Conservation (phyloP, 768 basidiomycete species). For the Asterophora parasitica region DNA sequence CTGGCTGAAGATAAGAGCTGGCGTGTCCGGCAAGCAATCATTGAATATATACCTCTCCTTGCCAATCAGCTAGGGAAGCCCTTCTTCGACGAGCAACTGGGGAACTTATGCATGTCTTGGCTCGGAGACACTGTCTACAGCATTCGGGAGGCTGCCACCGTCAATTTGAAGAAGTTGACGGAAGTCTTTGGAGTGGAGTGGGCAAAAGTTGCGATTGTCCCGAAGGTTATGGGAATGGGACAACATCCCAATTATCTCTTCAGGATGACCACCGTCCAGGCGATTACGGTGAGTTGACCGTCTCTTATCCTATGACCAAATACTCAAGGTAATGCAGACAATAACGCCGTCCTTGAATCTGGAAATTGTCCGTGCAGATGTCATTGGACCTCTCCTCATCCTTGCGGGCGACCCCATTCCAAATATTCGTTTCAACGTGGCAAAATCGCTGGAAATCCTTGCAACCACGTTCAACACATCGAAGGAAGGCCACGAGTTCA, state of each 20-base stretch:
- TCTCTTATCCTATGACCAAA: slow-evolving; percentile 5
- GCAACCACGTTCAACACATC: slow-evolving; percentile 61
- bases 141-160: slow-evolving; percentile 96
- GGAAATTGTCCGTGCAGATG: slow-evolving; percentile 77
- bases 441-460: slow-evolving; percentile 89
- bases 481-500: slow-evolving; percentile 70
- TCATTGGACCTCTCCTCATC: slow-evolving; percentile 78
- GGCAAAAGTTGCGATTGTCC: slow-evolving; percentile 91
- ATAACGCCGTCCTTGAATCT: slow-evolving; percentile 86
- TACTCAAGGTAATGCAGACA: slow-evolving; percentile 50
- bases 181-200: slow-evolving; percentile 99
- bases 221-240: slow-evolving; percentile 96
- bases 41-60: slow-evolving; percentile 98
- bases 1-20: slow-evolving; percentile 99
- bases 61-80: slow-evolving; percentile 95
- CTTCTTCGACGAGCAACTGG: slow-evolving; percentile 97
- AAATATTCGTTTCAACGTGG: slow-evolving; percentile 98
- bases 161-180: slow-evolving; percentile 94
- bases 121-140: slow-evolving; percentile 97
- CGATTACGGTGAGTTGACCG: slow-evolving; percentile 76
- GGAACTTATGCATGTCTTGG: slow-evolving; percentile 98
- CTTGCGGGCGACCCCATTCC: slow-evolving; percentile 91
- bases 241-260: slow-evolving; percentile 95
- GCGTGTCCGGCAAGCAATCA: slow-evolving; percentile 99
- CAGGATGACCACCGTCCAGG: slow-evolving; percentile 98